Conservation (phyloP, 352 stramenopile species). For the Thraustotheca clavata region DNA sequence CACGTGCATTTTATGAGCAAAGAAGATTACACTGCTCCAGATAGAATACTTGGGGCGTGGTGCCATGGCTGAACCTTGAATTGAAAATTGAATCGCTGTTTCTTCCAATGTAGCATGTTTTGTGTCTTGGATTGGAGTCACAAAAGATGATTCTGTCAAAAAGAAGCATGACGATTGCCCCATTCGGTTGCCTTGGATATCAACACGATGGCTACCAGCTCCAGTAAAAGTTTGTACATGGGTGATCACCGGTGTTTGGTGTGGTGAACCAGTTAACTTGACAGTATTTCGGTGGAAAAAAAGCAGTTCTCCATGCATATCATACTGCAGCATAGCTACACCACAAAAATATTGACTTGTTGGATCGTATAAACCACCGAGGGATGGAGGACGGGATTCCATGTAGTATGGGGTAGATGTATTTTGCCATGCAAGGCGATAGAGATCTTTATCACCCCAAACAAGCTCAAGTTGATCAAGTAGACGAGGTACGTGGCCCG, state of each 20-base stretch:
- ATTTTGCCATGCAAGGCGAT: slow-evolving; percentile 71
- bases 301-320: slow-evolving; percentile 56
- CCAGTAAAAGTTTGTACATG: slow-evolving; percentile 73
- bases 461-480: slow-evolving; percentile 61
- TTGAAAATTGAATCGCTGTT: slow-evolving; percentile 68
- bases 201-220: slow-evolving; percentile 7
- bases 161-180: slow-evolving; percentile 8
- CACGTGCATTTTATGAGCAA: background rate
- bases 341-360: slow-evolving; percentile 60
- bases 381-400: slow-evolving; percentile 43
- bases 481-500: slow-evolving; percentile 42
- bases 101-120: slow-evolving; percentile 70
- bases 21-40: background rate
- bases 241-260: slow-evolving; percentile 27
- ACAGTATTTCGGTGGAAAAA: slow-evolving; percentile 77
- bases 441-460: slow-evolving; percentile 70
- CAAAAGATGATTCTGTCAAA: background rate
- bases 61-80: slow-evolving; percentile 34
- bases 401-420: slow-evolving; percentile 63
- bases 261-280: slow-evolving; percentile 45
- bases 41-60: background rate
- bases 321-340: slow-evolving; percentile 68
- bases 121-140: slow-evolving; percentile 53
- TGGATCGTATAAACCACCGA: slow-evolving; percentile 46
- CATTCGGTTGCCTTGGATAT: slow-evolving; percentile 1